Evolutionary conservation across 192 early-diverging fungal genomes (phyloP).

Genomic region (Backusella liffmaniae): DNA sequence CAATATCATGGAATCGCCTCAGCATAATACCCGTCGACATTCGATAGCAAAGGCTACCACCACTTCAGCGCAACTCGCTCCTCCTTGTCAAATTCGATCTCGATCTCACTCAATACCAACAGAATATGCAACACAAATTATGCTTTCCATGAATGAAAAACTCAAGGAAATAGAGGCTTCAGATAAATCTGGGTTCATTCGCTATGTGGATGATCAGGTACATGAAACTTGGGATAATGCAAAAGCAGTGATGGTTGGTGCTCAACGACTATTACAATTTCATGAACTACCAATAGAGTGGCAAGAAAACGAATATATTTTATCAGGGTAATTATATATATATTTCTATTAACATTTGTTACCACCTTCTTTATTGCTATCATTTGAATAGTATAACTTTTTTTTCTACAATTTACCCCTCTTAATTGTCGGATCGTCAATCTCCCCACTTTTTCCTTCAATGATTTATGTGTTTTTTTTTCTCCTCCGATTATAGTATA

Average conservation of each 20-base stretch:
- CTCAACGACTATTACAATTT: constrained; percentile 53
- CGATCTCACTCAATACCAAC: constrained; percentile 15
- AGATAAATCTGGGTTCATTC: constrained; percentile 52
- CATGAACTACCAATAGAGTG: constrained; percentile 60
- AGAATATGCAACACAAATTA: neutral
- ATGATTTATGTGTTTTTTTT: neutral
- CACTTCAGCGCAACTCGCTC: neutral
- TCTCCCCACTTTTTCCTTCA: constrained; percentile 1
- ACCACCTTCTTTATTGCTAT: neutral
- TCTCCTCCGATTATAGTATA: neutral
- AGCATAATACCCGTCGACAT: constrained; percentile 1
- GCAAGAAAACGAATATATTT: constrained; percentile 62
- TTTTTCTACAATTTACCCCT: neutral
- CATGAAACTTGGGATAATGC: constrained; percentile 49
- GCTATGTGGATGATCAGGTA: constrained; percentile 55
- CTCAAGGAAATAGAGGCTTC: constrained; percentile 46
- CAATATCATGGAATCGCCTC: neutral
- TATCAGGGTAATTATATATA: constrained; percentile 39
- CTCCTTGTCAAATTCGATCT: neutral
- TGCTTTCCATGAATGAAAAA: constrained; percentile 7
- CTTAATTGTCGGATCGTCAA: neutral
- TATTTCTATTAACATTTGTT: neutral
- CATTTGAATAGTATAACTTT: neutral
- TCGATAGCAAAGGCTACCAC: neutral
- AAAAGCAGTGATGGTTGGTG: constrained; percentile 51